phyloP scores from a whole-genome alignment of 129 eudicot species.

The Sambucus nigra region DNA sequence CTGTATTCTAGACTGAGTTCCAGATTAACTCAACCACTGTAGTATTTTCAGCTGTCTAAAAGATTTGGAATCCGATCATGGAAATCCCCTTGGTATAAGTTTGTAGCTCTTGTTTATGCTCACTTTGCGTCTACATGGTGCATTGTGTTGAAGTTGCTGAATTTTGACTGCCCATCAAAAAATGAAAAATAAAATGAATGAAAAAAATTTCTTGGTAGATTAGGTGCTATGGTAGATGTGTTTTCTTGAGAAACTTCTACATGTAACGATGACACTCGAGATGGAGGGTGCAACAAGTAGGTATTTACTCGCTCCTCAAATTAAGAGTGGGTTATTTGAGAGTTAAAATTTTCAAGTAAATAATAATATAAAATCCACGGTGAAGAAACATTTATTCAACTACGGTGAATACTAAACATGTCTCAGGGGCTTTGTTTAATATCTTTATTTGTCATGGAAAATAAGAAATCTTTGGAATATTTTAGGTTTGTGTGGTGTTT shows the following conservation, averaged over 20 bases:
- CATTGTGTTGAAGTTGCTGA: neutral
- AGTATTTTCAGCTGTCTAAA: neutral
- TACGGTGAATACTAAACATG: too few species aligned
- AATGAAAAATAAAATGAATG: too few species aligned
- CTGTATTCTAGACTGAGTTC: neutral
- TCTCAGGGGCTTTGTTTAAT: too few species aligned
- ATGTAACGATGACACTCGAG: too few species aligned
- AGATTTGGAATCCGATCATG: constrained; percentile 1
- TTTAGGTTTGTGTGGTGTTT: neutral
- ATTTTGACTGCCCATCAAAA: neutral
- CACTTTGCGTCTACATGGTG: neutral
- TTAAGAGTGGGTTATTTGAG: too few species aligned
- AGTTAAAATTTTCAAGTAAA: too few species aligned
- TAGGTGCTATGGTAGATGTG: neutral
- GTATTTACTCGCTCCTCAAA: too few species aligned
- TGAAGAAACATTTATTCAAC: too few species aligned
- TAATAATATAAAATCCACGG: too few species aligned
- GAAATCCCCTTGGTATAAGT: neutral
- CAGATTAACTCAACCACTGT: constrained; percentile 5
- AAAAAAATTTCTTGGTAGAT: neutral
- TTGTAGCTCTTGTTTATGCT: neutral
- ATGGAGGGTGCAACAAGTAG: too few species aligned
- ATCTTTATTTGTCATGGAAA: too few species aligned
- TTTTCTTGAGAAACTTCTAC: neutral
- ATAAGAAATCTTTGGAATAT: too few species aligned